These are phyloP conservation scores for Kodamaea nitidulidarum DNA, from an alignment of 805 yeast genomes.

Conservation along the genomic window DNA sequence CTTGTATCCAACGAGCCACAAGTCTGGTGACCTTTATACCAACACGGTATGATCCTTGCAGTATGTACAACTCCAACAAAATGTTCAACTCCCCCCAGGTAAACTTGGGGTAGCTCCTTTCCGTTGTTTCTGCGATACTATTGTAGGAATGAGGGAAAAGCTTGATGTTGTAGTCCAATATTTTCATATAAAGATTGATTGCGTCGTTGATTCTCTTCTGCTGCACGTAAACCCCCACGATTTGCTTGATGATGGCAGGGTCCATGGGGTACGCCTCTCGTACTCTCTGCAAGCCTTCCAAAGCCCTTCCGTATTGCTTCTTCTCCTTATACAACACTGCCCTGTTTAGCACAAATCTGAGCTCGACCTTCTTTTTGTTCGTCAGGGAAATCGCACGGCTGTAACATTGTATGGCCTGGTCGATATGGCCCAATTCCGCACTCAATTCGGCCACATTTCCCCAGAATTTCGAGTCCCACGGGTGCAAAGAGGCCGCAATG, in stretches of 20 bases:
- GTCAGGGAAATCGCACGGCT: conserved; percentile 53
- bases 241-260: conserved; percentile 54
- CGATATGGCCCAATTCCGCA: conserved; percentile 57
- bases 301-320: conserved; percentile 65
- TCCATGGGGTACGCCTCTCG: conserved; percentile 54
- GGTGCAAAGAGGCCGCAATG: conserved; percentile 72
- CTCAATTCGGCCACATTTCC: conserved; percentile 68
- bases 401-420: conserved; percentile 79
- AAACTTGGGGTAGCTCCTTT: conserved; percentile 45
- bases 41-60: conserved; percentile 56
- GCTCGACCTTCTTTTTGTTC: conserved; percentile 45
- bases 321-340: conserved; percentile 64
- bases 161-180: conserved; percentile 56
- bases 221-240: conserved; percentile 48
- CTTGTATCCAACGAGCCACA: conserved; percentile 80
- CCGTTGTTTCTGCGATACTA: conserved; percentile 23
- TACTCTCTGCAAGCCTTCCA: conserved; percentile 65
- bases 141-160: conserved; percentile 17
- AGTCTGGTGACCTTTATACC: conserved; percentile 65
- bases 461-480: conserved; percentile 77
- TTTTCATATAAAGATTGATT: conserved; percentile 60
- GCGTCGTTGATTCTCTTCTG: conserved; percentile 69
- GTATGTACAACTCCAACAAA: conserved; percentile 72
- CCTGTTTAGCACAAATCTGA: conserved; percentile 43
- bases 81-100: conserved; percentile 90